Conservation (phyloP, 2,329 filamentous ascomycete genomes). For the Diplodia corticola region DNA sequence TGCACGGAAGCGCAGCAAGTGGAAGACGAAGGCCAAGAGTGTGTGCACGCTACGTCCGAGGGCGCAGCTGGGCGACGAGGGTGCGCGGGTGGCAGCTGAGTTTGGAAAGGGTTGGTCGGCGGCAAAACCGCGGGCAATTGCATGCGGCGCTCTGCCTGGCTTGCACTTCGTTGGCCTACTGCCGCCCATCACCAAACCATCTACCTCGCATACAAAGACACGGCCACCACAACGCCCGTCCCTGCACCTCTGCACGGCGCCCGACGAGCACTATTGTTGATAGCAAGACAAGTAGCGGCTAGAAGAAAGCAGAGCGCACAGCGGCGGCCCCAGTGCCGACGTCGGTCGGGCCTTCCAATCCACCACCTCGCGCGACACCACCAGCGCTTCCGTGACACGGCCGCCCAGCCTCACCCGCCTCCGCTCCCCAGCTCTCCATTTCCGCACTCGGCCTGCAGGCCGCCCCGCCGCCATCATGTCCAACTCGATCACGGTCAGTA, state of each 20-base stretch:
- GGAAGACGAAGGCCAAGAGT: background rate
- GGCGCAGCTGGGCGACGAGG: background rate
- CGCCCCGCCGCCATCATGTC: conserved; percentile 20
- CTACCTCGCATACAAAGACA: conserved; percentile 23
- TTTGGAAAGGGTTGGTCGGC: background rate
- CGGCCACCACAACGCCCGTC: conserved; percentile 18
- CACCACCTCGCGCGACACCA: conserved; percentile 19
- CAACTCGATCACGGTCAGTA: conserved; percentile 24
- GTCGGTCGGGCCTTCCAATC: conserved; percentile 22
- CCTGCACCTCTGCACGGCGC: conserved; percentile 10
- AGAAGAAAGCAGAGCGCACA: conserved; percentile 22
- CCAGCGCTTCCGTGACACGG: conserved; percentile 22
- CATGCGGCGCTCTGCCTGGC: conserved; percentile 17
- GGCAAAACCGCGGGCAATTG: conserved; percentile 6
- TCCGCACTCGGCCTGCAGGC: conserved; percentile 23
- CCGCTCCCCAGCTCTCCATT: conserved; percentile 17
- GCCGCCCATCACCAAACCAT: conserved; percentile 20
- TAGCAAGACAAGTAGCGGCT: conserved; percentile 24
- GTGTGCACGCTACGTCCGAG: background rate
- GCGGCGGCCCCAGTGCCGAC: conserved; percentile 22
- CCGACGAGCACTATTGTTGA: conserved; percentile 19
- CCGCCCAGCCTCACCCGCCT: conserved; percentile 16
- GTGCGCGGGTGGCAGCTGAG: background rate
- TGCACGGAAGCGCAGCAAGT: background rate
- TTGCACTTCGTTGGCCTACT: conserved; percentile 20